phyloP scores from a whole-genome alignment of 352 stramenopile genomes.

The Phytophthora niederhauseri region DNA sequence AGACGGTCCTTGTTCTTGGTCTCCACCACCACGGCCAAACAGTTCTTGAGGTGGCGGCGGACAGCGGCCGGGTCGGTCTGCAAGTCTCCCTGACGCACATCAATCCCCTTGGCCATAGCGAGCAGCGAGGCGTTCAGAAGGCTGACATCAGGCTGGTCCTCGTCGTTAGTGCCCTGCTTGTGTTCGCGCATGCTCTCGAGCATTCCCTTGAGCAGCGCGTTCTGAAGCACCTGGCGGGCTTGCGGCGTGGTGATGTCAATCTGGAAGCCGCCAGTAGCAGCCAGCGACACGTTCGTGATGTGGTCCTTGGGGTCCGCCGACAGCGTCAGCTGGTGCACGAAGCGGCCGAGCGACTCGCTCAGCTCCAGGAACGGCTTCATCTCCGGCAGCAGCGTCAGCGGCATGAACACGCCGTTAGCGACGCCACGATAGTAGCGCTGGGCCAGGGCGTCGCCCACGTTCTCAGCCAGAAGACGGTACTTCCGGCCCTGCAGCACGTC shows the following conservation, averaged over 20 bases:
- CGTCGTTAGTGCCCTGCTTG: constrained; percentile 17
- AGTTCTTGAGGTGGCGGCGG: constrained; percentile 79
- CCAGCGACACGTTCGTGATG: constrained; percentile 71
- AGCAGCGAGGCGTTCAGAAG: constrained; percentile 76
- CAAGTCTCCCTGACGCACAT: constrained; percentile 75
- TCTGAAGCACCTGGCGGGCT: constrained; percentile 74
- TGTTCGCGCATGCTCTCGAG: constrained; percentile 60
- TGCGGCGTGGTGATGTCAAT: constrained; percentile 83
- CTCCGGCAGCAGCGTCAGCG: constrained; percentile 73
- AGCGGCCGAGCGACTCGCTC: constrained; percentile 71
- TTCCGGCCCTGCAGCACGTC: constrained; percentile 73
- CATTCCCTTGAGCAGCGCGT: constrained; percentile 75
- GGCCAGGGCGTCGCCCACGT: constrained; percentile 74
- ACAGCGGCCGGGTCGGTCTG: constrained; percentile 39
- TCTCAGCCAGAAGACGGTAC: constrained; percentile 81
- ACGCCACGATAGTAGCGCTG: constrained; percentile 78
- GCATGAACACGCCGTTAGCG: constrained; percentile 87
- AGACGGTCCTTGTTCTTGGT: constrained; percentile 61
- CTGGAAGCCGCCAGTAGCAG: constrained; percentile 64
- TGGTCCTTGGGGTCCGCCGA: constrained; percentile 67
- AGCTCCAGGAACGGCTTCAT: constrained; percentile 85
- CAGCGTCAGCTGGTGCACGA: constrained; percentile 70
- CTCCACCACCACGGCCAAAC: constrained; percentile 72
- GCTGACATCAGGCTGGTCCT: constrained; percentile 37
- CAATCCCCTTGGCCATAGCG: constrained; percentile 77